A percentile compares a stretch with the other conserved stretches of the same genome.
phyloP scores from a whole-genome alignment of 2,329 filamentous ascomycete genomes.

The Penicillium griseofulvum region DNA sequence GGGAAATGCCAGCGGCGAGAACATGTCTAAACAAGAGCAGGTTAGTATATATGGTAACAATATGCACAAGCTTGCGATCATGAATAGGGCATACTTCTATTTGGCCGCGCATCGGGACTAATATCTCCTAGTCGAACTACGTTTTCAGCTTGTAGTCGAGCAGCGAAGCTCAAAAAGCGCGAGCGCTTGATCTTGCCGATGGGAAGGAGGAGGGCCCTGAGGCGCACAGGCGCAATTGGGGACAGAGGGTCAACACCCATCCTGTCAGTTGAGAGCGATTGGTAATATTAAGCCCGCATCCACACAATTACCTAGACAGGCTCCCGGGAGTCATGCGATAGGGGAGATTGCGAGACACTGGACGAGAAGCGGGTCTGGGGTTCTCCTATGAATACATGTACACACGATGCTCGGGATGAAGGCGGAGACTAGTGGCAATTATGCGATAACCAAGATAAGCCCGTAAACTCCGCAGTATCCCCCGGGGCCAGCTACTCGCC shows the following conservation, averaged over 20 bases:
- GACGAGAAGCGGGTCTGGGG: not conserved
- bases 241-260: slow-evolving; percentile 89
- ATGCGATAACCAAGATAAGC: slow-evolving; percentile 13
- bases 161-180: slow-evolving; percentile 74
- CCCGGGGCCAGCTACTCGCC: slow-evolving; percentile 1
- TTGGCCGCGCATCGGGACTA: slow-evolving; percentile 76
- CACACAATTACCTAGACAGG: slow-evolving; percentile 20
- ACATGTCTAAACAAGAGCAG: slow-evolving; percentile 66
- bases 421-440: slow-evolving; percentile 2
- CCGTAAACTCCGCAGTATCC: slow-evolving; percentile 18
- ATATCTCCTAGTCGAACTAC: slow-evolving; percentile 82
- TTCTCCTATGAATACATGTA: not conserved
- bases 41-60: slow-evolving; percentile 19
- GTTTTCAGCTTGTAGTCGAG: slow-evolving; percentile 73
- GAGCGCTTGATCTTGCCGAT: slow-evolving; percentile 80
- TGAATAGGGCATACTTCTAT: slow-evolving; percentile 67
- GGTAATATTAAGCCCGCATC: slow-evolving; percentile 35
- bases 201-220: slow-evolving; percentile 82
- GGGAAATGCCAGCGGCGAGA: slow-evolving; percentile 85
- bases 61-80: not conserved
- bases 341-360: not conserved
- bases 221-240: slow-evolving; percentile 85
- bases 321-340: slow-evolving; percentile 24
- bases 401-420: not conserved
- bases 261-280: slow-evolving; percentile 50